Percentiles rank a stretch among this genome's conserved stretches.
phyloP scores from a whole-genome alignment of 306 rosid species.

The Comarum palustre region DNA sequence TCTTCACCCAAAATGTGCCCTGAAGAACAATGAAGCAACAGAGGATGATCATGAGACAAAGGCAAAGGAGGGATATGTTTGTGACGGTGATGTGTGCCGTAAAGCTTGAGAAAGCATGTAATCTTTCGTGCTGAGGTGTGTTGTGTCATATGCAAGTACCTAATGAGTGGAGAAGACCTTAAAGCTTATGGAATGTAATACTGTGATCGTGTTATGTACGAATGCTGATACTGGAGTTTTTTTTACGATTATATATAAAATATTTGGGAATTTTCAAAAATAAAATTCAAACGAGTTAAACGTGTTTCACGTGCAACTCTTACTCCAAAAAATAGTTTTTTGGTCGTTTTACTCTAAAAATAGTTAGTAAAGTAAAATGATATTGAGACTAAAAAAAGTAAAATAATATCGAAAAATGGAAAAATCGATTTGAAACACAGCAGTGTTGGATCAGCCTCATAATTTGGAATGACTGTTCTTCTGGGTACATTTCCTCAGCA shows the following conservation, averaged over 20 bases:
- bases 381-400: neutral
- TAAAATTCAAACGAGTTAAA: too few relatives aligned
- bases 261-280: neutral
- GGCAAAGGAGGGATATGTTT: conserved; percentile 29
- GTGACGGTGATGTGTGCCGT: conserved; percentile 43
- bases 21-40: conserved; percentile 28
- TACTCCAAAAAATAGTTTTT: neutral
- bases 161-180: neutral
- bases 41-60: conserved; percentile 15
- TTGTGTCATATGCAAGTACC: neutral
- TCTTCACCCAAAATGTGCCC: conserved; percentile 50
- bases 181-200: neutral
- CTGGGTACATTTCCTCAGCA: neutral
- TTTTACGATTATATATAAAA: neutral
- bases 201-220: conserved; percentile 1
- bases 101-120: conserved; percentile 25
- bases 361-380: neutral
- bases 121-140: neutral
- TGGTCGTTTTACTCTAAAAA: too few relatives aligned
- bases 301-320: conserved; percentile 14
- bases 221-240: neutral
- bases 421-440: neutral
- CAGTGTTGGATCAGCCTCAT: conserved; percentile 16
- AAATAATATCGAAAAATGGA: neutral
- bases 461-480: conserved; percentile 13